Percentiles rank a stretch among this genome's conserved stretches.
Conservation (phyloP, 1,284 basidiomycete genomes). For the Sporisorium sorghi region DNA sequence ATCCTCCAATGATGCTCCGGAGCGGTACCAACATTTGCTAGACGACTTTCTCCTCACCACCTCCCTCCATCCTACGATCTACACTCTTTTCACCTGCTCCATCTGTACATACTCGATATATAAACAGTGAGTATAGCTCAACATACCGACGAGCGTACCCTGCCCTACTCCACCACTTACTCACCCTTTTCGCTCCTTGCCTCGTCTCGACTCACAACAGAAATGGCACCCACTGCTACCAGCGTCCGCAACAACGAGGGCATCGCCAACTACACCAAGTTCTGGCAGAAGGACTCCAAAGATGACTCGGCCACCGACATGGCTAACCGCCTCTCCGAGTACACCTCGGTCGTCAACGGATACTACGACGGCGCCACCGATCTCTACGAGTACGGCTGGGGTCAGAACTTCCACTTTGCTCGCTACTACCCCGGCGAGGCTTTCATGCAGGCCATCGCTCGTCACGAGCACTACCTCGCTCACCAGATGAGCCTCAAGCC, state of each 20-base stretch:
- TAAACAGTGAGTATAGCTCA: constrained; percentile 5
- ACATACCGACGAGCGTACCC: background rate
- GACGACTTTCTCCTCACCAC: background rate
- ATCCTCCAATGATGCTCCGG: background rate
- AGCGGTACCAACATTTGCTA: background rate
- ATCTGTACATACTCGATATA: constrained; percentile 8
- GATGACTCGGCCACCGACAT: constrained; percentile 80
- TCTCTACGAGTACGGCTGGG: constrained; percentile 97
- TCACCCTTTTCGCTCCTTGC: background rate
- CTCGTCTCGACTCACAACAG: constrained; percentile 2
- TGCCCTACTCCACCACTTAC: background rate
- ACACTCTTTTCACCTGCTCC: background rate
- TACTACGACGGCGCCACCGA: constrained; percentile 98
- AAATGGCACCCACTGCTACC: constrained; percentile 55
- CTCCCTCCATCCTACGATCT: background rate
- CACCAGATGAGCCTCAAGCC: constrained; percentile 73
- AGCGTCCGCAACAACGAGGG: constrained; percentile 85
- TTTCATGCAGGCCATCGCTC: constrained; percentile 83
- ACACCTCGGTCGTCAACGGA: constrained; percentile 94
- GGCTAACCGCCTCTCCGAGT: constrained; percentile 82
- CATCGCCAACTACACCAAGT: constrained; percentile 90
- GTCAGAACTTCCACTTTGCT: constrained; percentile 94
- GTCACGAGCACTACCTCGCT: constrained; percentile 99
- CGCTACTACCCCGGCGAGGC: constrained; percentile 96
- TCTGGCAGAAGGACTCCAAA: constrained; percentile 88